phyloP scores from a whole-genome alignment of 2,329 filamentous ascomycete genomes.

The Aspergillus chevalieri region DNA sequence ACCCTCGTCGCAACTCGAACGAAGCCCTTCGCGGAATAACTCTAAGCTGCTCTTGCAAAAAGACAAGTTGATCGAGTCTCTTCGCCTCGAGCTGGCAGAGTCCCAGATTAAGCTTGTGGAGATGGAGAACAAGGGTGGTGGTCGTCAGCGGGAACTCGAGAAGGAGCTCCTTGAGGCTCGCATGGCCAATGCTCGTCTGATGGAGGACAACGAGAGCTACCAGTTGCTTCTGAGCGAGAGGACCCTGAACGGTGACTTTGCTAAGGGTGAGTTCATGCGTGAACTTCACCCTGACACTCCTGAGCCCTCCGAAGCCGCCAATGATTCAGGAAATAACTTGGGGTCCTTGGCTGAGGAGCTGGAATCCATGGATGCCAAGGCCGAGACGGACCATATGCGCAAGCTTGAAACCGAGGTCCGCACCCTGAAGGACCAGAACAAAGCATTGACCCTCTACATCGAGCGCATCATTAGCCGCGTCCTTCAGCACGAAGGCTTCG shows the following conservation, averaged over 20 bases:
- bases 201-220: slow-evolving; percentile 99
- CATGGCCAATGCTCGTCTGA: slow-evolving; percentile 89
- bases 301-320: slow-evolving; percentile 41
- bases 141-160: slow-evolving; percentile 82
- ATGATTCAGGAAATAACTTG: slow-evolving; percentile 40
- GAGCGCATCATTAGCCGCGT: slow-evolving; percentile 98
- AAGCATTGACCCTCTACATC: slow-evolving; percentile 93
- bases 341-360: slow-evolving; percentile 80
- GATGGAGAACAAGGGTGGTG: slow-evolving; percentile 86
- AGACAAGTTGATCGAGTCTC: slow-evolving; percentile 88
- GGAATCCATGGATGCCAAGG: slow-evolving; percentile 58
- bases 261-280: slow-evolving; percentile 71
- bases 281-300: slow-evolving; percentile 32
- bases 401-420: slow-evolving; percentile 76
- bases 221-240: slow-evolving; percentile 90
- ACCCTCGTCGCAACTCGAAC: slow-evolving; percentile 73
- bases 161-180: slow-evolving; percentile 82
- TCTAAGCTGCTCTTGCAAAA: slow-evolving; percentile 90
- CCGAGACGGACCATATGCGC: slow-evolving; percentile 54
- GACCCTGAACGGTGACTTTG: slow-evolving; percentile 90
- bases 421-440: slow-evolving; percentile 84
- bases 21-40: slow-evolving; percentile 82
- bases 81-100: slow-evolving; percentile 87
- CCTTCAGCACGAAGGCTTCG: slow-evolving; percentile 88
- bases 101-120: slow-evolving; percentile 93